Conservation (phyloP, 1,284 basidiomycete genomes). For the Ganoderma meredithae region DNA sequence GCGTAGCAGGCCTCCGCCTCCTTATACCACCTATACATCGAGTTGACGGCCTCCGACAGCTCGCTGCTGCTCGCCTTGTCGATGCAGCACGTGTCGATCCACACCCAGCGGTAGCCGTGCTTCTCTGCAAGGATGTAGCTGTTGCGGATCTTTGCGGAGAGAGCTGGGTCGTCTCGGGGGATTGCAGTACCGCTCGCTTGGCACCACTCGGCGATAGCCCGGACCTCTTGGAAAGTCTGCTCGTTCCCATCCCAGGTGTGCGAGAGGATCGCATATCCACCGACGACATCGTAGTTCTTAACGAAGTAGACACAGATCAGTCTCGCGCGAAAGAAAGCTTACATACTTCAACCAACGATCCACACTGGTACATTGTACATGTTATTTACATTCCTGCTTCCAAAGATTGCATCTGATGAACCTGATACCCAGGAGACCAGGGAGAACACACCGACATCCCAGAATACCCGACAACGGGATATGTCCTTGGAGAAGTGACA, state of each 20-base stretch:
- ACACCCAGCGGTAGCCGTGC: neutral
- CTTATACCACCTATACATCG: neutral
- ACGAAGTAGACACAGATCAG: neutral
- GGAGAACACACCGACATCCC: no score
- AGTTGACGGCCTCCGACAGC: conserved; percentile 2
- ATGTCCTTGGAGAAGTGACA: no score
- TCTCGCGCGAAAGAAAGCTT: no score
- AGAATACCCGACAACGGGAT: no score
- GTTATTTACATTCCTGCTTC: no score
- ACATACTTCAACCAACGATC: no score
- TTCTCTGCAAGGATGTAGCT: neutral
- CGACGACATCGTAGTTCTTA: neutral
- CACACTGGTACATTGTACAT: no score
- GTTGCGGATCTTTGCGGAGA: neutral
- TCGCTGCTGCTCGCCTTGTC: conserved; percentile 3
- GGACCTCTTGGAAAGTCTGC: neutral
- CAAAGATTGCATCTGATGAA: no score
- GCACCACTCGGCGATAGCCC: neutral
- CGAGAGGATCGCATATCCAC: neutral
- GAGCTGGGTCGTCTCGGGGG: neutral
- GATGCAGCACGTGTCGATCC: neutral
- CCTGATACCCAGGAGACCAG: no score
- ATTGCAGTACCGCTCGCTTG: neutral
- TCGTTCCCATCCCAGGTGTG: neutral
- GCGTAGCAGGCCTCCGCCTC: neutral